A percentile compares a stretch with the other conserved stretches of the same genome.
These are phyloP conservation scores for Protomyces arabidopsidicola DNA, from an alignment of 1,139 yeast genomes.

Conservation along the genomic window DNA sequence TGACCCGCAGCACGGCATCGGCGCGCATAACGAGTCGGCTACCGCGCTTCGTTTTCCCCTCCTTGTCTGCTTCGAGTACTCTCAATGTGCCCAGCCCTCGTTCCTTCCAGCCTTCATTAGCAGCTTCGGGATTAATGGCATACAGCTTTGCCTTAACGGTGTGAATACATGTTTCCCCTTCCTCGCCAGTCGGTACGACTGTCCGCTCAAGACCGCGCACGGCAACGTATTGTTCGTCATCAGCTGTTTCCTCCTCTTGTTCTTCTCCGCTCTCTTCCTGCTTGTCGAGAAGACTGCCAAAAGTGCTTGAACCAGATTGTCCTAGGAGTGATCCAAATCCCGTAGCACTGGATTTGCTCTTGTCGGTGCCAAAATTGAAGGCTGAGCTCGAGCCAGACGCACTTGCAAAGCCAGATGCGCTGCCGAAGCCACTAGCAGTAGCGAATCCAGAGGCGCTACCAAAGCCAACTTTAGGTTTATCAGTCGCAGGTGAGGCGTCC, in stretches of 20 bases:
- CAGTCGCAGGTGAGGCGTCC: not conserved
- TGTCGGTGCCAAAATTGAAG: not conserved
- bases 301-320: not conserved
- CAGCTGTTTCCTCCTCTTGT: not conserved
- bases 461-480: not conserved
- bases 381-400: not conserved
- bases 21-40: conserved; percentile 67
- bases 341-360: not conserved
- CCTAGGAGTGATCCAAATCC: not conserved
- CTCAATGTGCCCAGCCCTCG: conserved; percentile 86
- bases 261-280: not conserved
- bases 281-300: not conserved
- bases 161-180: conserved; percentile 66
- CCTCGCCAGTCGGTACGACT: conserved; percentile 67
- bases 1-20: conserved; percentile 75
- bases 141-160: conserved; percentile 74
- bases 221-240: conserved; percentile 26
- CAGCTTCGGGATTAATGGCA: conserved; percentile 52
- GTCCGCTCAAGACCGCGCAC: conserved; percentile 19
- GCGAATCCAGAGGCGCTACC: not conserved
- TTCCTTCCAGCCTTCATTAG: conserved; percentile 83
- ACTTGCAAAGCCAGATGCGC: not conserved
- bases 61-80: conserved; percentile 45
- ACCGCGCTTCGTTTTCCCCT: not conserved
- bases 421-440: not conserved